A percentile compares a stretch with the other conserved stretches of the same genome.
phyloP scores from a whole-genome alignment of 768 basidiomycete genomes.

The Candolleomyces eurysporus region DNA sequence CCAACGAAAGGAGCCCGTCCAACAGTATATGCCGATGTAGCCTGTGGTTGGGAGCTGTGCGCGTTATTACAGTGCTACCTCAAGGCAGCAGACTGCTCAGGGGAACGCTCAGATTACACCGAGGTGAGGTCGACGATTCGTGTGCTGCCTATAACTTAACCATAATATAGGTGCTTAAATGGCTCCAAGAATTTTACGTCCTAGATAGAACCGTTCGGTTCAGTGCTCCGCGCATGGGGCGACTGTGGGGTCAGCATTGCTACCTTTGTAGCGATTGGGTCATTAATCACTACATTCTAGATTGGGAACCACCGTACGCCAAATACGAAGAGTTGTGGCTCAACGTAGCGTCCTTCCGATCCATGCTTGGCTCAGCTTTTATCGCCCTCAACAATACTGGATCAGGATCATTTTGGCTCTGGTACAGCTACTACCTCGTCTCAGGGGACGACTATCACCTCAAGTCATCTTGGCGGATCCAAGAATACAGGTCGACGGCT shows the following conservation, averaged over 20 bases:
- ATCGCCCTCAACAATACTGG: neutral
- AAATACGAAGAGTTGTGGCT: neutral
- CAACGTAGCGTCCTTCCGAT: neutral
- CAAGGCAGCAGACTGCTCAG: neutral
- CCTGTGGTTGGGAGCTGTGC: neutral
- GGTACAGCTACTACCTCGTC: neutral
- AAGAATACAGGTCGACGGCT: neutral
- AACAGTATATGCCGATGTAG: neutral
- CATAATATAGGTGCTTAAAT: neutral
- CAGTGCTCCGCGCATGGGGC: neutral
- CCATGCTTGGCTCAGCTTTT: neutral
- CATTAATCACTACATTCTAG: neutral
- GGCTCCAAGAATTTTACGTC: neutral
- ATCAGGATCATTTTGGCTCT: neutral
- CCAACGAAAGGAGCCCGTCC: neutral
- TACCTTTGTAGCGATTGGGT: neutral
- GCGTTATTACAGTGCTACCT: neutral
- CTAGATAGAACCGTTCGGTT: neutral
- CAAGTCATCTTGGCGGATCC: neutral
- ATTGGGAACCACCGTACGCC: neutral
- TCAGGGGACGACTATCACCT: neutral
- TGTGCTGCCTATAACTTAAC: neutral
- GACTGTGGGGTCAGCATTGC: neutral
- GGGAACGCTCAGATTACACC: neutral
- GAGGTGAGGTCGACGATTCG: neutral